phyloP scores from a whole-genome alignment of 768 basidiomycete genomes.

The Baorangia bicolor region DNA sequence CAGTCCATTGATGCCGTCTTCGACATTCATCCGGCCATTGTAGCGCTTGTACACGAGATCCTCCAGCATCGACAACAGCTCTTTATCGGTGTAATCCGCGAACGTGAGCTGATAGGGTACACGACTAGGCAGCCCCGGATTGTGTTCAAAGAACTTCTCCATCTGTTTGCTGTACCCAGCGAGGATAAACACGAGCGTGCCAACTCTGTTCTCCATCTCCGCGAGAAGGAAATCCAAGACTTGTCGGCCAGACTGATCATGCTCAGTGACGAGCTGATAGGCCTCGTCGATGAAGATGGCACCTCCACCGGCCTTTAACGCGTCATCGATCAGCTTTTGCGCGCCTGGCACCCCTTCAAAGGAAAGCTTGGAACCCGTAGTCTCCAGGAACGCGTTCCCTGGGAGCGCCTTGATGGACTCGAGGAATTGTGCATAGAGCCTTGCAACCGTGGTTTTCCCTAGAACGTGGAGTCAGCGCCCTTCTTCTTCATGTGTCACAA shows the following conservation, averaged over 20 bases:
- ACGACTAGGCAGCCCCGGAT: constrained; percentile 66
- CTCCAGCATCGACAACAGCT: constrained; percentile 55
- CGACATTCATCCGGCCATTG: constrained; percentile 51
- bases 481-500: neutral
- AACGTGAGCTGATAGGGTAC: constrained; percentile 63
- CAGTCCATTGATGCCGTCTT: constrained; percentile 54
- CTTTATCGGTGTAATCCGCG: constrained; percentile 57
- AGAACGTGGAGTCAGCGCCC: neutral
- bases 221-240: constrained; percentile 72
- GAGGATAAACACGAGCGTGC: constrained; percentile 65
- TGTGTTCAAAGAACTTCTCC: constrained; percentile 79
- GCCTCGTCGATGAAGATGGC: constrained; percentile 74
- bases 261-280: constrained; percentile 57
- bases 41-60: constrained; percentile 46
- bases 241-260: constrained; percentile 50
- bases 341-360: constrained; percentile 55
- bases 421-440: constrained; percentile 64
- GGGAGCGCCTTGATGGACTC: constrained; percentile 55
- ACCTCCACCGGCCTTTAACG: constrained; percentile 58
- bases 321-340: constrained; percentile 51
- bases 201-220: constrained; percentile 72
- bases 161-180: constrained; percentile 73
- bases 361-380: constrained; percentile 59
- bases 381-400: constrained; percentile 56
- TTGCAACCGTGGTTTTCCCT: constrained; percentile 74